Evolutionary conservation across 192 early-diverging fungal species (phyloP).

Genomic region (Borealophlyctis nickersoniae): DNA sequence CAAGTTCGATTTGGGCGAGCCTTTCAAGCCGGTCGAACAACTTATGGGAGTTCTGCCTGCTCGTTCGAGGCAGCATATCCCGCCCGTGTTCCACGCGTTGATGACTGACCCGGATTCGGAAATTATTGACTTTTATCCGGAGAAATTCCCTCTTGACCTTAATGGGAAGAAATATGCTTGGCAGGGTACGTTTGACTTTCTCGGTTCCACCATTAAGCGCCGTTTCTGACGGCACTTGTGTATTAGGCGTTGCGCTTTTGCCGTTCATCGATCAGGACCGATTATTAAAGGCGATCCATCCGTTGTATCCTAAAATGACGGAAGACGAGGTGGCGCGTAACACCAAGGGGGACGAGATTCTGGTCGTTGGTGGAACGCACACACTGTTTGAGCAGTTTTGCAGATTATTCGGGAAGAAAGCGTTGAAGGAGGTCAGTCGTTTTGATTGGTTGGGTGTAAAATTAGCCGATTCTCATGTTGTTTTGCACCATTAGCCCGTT

Average conservation of each 20-base stretch:
- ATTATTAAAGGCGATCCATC: conserved; percentile 75
- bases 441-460: neutral
- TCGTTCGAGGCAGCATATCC: conserved; percentile 78
- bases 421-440: conserved; percentile 6
- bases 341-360: conserved; percentile 37
- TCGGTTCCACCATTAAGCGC: neutral
- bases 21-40: conserved; percentile 96
- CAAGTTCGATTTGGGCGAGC: conserved; percentile 76
- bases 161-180: conserved; percentile 98
- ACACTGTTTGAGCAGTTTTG: conserved; percentile 43
- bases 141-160: conserved; percentile 85
- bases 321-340: conserved; percentile 46
- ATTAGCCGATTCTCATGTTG: neutral
- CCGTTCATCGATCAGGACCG: conserved; percentile 94
- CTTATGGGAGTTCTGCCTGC: conserved; percentile 98
- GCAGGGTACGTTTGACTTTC: conserved; percentile 63
- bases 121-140: conserved; percentile 94
- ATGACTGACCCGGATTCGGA: conserved; percentile 83
- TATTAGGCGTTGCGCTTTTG: conserved; percentile 88
- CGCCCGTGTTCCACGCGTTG: conserved; percentile 72
- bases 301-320: conserved; percentile 37
- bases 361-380: conserved; percentile 34
- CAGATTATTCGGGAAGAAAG: conserved; percentile 32
- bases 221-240: no score
- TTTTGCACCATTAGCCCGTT: conserved; percentile 20